Conservation (phyloP, 2,329 filamentous ascomycete genomes). For the Ascocoryne sarcoides region DNA sequence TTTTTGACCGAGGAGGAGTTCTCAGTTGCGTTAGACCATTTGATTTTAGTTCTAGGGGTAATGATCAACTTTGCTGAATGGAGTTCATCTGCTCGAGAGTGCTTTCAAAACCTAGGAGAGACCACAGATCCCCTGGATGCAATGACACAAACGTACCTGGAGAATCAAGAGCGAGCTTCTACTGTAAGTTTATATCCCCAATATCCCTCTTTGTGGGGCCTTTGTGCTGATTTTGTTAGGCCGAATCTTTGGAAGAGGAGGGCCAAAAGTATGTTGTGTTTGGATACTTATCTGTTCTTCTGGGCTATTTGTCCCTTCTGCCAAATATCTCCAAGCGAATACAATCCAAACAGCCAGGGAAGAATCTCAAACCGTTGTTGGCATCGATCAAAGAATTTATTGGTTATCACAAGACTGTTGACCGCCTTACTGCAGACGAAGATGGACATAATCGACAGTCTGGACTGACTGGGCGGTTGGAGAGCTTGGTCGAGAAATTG, state of each 20-base stretch:
- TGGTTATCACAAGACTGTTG: slow-evolving; percentile 49
- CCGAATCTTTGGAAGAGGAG: slow-evolving; percentile 66
- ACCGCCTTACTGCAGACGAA: slow-evolving; percentile 36
- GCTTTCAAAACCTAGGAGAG: slow-evolving; percentile 34
- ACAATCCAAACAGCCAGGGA: slow-evolving; percentile 34
- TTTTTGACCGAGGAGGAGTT: slow-evolving; percentile 42
- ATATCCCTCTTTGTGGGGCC: not conserved
- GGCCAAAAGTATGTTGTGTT: slow-evolving; percentile 73
- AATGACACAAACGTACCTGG: slow-evolving; percentile 58
- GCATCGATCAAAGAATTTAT: slow-evolving; percentile 55
- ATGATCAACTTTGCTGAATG: slow-evolving; percentile 85
- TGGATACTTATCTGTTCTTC: slow-evolving; percentile 75
- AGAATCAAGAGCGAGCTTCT: slow-evolving; percentile 53
- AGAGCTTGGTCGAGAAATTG: slow-evolving; percentile 19
- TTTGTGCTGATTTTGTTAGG: slow-evolving; percentile 34
- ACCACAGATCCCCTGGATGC: slow-evolving; percentile 42
- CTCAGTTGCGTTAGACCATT: slow-evolving; percentile 51
- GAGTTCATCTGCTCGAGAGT: slow-evolving; percentile 50
- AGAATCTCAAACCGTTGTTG: slow-evolving; percentile 41
- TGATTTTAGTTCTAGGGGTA: slow-evolving; percentile 71
- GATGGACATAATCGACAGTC: slow-evolving; percentile 36
- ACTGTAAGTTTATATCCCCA: slow-evolving; percentile 49
- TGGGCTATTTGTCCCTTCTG: slow-evolving; percentile 70
- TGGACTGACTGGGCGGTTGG: slow-evolving; percentile 33
- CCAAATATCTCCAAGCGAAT: slow-evolving; percentile 35